Conservation (phyloP, 768 basidiomycete genomes). For the Mycena vulgaris region DNA sequence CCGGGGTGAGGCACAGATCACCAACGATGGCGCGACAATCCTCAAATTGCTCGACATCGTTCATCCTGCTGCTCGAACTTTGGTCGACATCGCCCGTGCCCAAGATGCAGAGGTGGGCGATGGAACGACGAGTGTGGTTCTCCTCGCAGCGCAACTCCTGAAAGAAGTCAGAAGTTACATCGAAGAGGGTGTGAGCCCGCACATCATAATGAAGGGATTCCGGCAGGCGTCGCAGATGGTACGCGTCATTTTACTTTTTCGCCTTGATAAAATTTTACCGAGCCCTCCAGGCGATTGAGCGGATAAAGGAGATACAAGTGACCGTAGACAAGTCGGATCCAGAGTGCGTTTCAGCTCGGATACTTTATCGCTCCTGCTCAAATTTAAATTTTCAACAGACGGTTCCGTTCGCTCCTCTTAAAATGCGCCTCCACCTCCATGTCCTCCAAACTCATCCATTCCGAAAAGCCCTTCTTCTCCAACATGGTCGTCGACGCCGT, state of each 20-base stretch:
- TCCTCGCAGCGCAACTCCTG: constrained; percentile 93
- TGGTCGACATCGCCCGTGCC: constrained; percentile 98
- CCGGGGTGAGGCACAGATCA: constrained; percentile 97
- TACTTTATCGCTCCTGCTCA: constrained; percentile 27
- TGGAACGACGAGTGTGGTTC: constrained; percentile 96
- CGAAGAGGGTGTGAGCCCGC: constrained; percentile 97
- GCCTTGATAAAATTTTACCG: constrained; percentile 9
- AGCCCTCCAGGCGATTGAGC: constrained; percentile 79
- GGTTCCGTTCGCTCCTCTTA: constrained; percentile 93
- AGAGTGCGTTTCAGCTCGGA: constrained; percentile 69
- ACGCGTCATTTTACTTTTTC: constrained; percentile 47
- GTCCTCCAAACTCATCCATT: constrained; percentile 99
- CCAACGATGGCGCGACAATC: constrained; percentile 99
- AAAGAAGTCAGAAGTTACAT: constrained; percentile 94
- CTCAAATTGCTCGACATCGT: constrained; percentile 97
- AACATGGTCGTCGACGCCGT: constrained; percentile 99
- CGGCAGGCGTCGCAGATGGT: constrained; percentile 90
- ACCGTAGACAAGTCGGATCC: constrained; percentile 91
- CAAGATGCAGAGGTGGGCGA: constrained; percentile 99
- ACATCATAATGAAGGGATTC: constrained; percentile 98
- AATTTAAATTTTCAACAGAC: constrained; percentile 63
- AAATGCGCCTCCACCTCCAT: constrained; percentile 99
- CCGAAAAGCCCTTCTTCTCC: constrained; percentile 98
- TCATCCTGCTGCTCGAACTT: constrained; percentile 97
- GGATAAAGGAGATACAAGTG: constrained; percentile 92